Base-by-base conservation (phyloP, 805 yeast genomes). In the Pichia exigua region DNA sequence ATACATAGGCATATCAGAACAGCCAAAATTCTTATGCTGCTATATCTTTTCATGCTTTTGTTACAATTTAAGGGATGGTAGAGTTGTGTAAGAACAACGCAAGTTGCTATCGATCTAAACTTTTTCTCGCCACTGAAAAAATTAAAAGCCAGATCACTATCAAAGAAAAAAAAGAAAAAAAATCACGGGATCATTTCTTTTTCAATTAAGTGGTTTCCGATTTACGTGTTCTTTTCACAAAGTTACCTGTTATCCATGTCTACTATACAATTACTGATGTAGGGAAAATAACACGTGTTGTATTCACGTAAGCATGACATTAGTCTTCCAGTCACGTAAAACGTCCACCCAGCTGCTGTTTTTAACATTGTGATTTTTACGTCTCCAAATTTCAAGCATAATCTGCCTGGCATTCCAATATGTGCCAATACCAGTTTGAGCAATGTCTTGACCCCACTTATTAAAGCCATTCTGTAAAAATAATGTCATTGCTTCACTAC, bases 351-450 rank as follows among this genome's bases (percentile, higher is more conserved):
- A 88, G 58, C 81, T 80, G 57, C 79, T 86, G 50, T 78, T 71
- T 26, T 72, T 70, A 52, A 78, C 83, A 39, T 78, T 77, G 57
- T 74, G 76, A 47, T 79, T 73, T 59, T 87, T 79, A 44, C 95
- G 72, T 54, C 89, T 68, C 94, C 95, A 87, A 11, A 87, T 92
- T 64, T 88, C 96, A 53, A 82, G 72, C 86, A 87, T 84, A 47
- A 88, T 86, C 62, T 85, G 90, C 51, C 92, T 70, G 0, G 92
- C 90, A 15, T 89, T 90, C 87, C 90, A 85, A 63, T 87, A 88
- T 32, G 91, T 82, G 0, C 95, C 95, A 56, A 81, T 73, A 15
- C 87, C 86, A 15, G 75, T 73, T 44, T 67, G 68, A 6, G 81
- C 76, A 44, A 79, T 79, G 52, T 78, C 78, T n/a, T 79, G 81